A percentile compares a stretch with the other conserved stretches of the same genome.
Evolutionary conservation across 2,329 filamentous ascomycete genomes (phyloP).

Genomic region (Apiospora kogelbergensis): DNA sequence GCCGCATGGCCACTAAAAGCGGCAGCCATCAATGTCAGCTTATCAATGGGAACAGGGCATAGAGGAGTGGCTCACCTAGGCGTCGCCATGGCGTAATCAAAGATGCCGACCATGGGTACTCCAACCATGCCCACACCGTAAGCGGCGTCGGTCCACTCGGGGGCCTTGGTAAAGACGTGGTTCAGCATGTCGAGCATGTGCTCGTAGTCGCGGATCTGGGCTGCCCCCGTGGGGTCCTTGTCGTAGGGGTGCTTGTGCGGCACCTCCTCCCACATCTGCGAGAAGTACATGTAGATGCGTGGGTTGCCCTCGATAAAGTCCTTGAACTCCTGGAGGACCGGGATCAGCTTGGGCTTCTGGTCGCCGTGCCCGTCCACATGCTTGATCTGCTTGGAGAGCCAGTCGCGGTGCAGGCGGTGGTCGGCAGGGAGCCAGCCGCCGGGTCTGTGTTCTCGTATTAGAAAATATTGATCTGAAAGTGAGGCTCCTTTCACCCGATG

Average conservation of each 20-base stretch:
- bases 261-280: conserved; percentile 68
- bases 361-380: conserved; percentile 51
- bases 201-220: conserved; percentile 62
- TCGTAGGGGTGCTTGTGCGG: conserved; percentile 60
- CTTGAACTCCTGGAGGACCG: conserved; percentile 64
- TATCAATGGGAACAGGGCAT: neutral
- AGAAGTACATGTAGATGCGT: conserved; percentile 66
- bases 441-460: conserved; percentile 16
- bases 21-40: neutral
- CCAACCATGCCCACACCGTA: conserved; percentile 52
- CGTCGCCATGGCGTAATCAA: conserved; percentile 59
- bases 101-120: conserved; percentile 52
- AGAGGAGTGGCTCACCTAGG: conserved; percentile 36
- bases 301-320: conserved; percentile 63
- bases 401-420: conserved; percentile 61
- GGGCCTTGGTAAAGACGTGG: conserved; percentile 51
- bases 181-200: conserved; percentile 69
- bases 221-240: conserved; percentile 60
- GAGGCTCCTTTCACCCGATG: too few relatives aligned
- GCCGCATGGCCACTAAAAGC: conserved; percentile 51
- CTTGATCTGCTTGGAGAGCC: conserved; percentile 57
- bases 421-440: conserved; percentile 65
- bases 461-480: neutral
- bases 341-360: conserved; percentile 46
- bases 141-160: conserved; percentile 53